Evolutionary conservation across 2,329 filamentous ascomycete genomes (phyloP).

Genomic region (Davidsoniella eucalypti): DNA sequence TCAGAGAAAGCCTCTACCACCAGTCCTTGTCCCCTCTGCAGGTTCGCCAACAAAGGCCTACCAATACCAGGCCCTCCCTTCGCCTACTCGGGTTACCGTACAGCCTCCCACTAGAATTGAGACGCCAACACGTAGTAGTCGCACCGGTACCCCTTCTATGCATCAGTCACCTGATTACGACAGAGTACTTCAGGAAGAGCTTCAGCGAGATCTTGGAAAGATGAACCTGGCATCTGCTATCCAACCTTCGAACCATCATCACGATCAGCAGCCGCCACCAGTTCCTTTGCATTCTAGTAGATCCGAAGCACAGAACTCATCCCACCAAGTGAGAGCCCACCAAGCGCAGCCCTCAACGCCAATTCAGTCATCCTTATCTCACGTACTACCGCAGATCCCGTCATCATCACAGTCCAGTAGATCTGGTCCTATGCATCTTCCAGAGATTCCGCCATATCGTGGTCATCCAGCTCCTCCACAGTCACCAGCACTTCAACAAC

Average conservation of each 20-base stretch:
- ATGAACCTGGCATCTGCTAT: slow-evolving; percentile 32
- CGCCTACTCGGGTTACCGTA: slow-evolving; percentile 44
- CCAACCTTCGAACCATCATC: slow-evolving; percentile 12
- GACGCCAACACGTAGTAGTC: slow-evolving; percentile 8
- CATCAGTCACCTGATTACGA: slow-evolving; percentile 42
- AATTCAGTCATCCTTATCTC: background rate
- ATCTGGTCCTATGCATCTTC: slow-evolving; percentile 26
- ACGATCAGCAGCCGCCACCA: slow-evolving; percentile 6
- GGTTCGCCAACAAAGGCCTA: slow-evolving; percentile 6
- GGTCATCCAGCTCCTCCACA: slow-evolving; percentile 20
- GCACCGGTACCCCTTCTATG: background rate
- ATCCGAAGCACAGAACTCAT: slow-evolving; percentile 1
- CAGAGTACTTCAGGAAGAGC: slow-evolving; percentile 40
- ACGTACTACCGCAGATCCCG: slow-evolving; percentile 13
- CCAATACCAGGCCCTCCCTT: slow-evolving; percentile 19
- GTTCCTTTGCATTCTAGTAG: slow-evolving; percentile 9
- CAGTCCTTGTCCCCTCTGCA: slow-evolving; percentile 10
- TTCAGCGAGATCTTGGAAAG: slow-evolving; percentile 45
- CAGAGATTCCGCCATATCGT: slow-evolving; percentile 40
- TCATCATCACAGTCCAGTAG: slow-evolving; percentile 25
- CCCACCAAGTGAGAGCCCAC: background rate
- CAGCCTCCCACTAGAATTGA: slow-evolving; percentile 23
- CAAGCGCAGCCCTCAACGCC: background rate
- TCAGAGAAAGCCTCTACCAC: slow-evolving; percentile 37
- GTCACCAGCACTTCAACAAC: slow-evolving; percentile 14